Percentiles rank a stretch among this genome's conserved stretches.
Conservation (phyloP, 2,329 filamentous ascomycete species). For the Harringtonia lauricola region DNA sequence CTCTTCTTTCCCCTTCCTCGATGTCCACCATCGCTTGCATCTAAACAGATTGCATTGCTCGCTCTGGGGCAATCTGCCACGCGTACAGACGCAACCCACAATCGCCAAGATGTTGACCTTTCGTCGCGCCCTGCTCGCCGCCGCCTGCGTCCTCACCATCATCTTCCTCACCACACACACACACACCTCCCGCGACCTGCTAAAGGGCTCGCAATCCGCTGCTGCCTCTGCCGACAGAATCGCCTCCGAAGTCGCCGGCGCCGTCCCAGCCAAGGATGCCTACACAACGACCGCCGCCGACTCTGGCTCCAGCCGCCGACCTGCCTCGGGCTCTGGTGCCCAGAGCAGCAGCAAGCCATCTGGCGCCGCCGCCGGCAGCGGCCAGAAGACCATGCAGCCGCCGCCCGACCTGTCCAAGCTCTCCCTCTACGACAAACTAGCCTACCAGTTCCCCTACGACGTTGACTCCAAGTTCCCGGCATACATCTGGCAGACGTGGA, state of each 20-base stretch:
- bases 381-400: constrained; percentile 50
- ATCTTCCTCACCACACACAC: constrained; percentile 59
- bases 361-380: neutral
- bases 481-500: constrained; percentile 99
- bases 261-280: constrained; percentile 5
- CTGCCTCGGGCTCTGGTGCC: neutral
- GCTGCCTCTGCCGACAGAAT: constrained; percentile 12
- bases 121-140: constrained; percentile 61
- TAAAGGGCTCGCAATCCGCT: no score
- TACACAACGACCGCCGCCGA: constrained; percentile 8
- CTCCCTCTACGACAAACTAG: constrained; percentile 68
- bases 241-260: constrained; percentile 2
- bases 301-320: constrained; percentile 3
- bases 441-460: constrained; percentile 91
- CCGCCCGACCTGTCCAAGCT: constrained; percentile 56
- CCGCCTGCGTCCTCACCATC: constrained; percentile 56
- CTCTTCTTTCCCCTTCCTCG: neutral
- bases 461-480: constrained; percentile 81
- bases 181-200: constrained; percentile 28
- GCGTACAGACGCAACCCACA: neutral
- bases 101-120: constrained; percentile 61
- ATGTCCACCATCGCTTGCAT: neutral
- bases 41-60: neutral
- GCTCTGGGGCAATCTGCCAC: neutral
- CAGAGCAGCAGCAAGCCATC: neutral